Evolutionary conservation across 2,329 filamentous ascomycete species (phyloP), one percentile per base, ranked within the genome.

Genomic region (Phialophora macrospora): DNA sequence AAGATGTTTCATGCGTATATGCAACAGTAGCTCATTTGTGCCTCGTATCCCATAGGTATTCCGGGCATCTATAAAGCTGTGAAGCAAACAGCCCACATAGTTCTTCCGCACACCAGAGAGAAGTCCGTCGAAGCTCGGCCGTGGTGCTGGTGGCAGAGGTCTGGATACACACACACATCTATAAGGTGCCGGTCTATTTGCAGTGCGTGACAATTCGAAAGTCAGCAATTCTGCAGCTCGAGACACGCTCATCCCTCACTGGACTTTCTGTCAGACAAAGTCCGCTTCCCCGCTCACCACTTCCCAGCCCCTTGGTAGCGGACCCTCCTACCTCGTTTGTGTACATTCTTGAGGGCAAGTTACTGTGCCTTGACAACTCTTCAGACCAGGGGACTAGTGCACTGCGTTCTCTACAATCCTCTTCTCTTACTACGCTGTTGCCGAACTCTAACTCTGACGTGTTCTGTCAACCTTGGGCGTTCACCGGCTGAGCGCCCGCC

Each of bases 401-500:
- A 28, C 48, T 8, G 9, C 24, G 22, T 28, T 49, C 20, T 20
- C 20, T 14, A 26, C 20, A 11, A 14, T 22, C 22, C 3, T 51
- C 48, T 9, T 14, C n/a, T 28, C 20, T 51, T 51, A 14, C 22
- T 8, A 26, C n/a, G 7, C 38, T 44, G 17, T 14, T 41, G 34
- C 12, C 17, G 1, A 20, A 44, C 17, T 1, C 38, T 44, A n/a
- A 6, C 14, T 17, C n/a, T 4, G 5, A 44, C 14, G 17, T 44
- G 14, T 44, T 44, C 17, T n/a, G 14, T 22, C 48, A 28, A 51
- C 17, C 1, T 14, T 9, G 48, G 20, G 24, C 24, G 48, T 26
- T 51, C 48, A 51, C 20, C 48, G 22, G 48, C 22, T 26, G 48
- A 51, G 48, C 48, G 22, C 48, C 56, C 54, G 44, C 32, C 49